Evolutionary conservation across 2,329 filamentous ascomycete species (phyloP), one percentile per base, ranked within the genome.

Genomic region (Phaeophleospora eucalypticola): DNA sequence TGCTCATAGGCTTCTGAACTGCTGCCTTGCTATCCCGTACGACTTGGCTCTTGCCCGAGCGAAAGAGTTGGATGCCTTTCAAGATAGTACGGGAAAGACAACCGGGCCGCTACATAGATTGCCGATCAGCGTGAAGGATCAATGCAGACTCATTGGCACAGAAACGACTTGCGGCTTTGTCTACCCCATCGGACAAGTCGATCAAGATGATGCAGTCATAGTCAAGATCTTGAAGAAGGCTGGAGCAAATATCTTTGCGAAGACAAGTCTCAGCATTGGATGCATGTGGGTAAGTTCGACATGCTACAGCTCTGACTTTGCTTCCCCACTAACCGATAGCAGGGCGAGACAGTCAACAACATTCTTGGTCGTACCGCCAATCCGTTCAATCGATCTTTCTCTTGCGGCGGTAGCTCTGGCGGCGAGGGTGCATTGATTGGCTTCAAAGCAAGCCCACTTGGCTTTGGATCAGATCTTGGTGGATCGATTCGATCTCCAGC

Each of bases 381-480:
- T 53, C 78, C 78, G 0, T 72, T 70, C 58, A 80, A 81, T 57
- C 67, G 65, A 1, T 68, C 65, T 2, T 59, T 81, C 18, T 76
- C 76, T 0, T 58, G 69, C 15, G 79, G 79, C 4, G 79, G 78
- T 2, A 76, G 72, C 3, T 77, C 73, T 6, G 79, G 79, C 35
- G 79, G 79, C 38, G 79, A 82, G 62, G 77, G 77, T 1, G 77
- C 79, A 0, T 61, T 81, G 2, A 45, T 80, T 12, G 77, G 71
- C 1, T 64, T 80, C 18, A 62, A 71, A 18, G 78, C 77, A 7
- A 78, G 72, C 10, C 69, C 68, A 58, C 64, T 81, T 8, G 78
- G 78, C 1, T 72, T 81, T 39, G 79, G 75, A 0, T 73, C 73
- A 16, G 51, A 48, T 32, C 43, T 41, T 18, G 39, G 75, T 10